These are phyloP conservation scores for Entomortierella lignicola DNA, from an alignment of 192 early-diverging fungal species.

Conservation along the genomic window DNA sequence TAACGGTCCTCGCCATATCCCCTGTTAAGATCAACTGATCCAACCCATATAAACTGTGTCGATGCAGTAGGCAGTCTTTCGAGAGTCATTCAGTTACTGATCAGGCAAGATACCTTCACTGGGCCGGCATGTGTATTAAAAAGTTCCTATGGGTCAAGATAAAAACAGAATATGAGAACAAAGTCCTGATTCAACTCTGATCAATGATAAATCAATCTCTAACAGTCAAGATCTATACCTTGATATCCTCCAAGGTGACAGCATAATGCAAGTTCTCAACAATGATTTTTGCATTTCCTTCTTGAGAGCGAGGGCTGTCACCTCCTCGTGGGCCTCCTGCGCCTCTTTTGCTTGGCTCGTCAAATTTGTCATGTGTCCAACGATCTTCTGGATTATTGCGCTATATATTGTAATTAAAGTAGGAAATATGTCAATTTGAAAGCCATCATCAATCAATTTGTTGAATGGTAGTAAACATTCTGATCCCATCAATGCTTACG, in stretches of 20 bases:
- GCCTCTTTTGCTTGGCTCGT: conserved; percentile 23
- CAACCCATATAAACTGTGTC: background rate
- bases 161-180: too few relatives aligned
- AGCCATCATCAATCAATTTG: background rate
- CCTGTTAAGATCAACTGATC: background rate
- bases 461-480: background rate
- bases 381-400: conserved; percentile 37
- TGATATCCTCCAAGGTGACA: conserved; percentile 66
- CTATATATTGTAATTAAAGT: conserved; percentile 13
- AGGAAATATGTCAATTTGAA: background rate
- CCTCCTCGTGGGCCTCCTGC: conserved; percentile 6
- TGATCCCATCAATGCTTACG: conserved; percentile 1
- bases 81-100: background rate
- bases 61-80: background rate
- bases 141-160: conserved; percentile 54
- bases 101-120: conserved; percentile 50
- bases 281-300: conserved; percentile 42
- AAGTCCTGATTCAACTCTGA: too few relatives aligned
- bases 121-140: conserved; percentile 61
- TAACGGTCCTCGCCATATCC: background rate
- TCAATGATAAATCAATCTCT: background rate
- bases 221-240: conserved; percentile 41
- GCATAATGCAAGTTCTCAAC: conserved; percentile 70
- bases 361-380: conserved; percentile 62
- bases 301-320: conserved; percentile 4